Evolutionary conservation across 78 protist genomes (phyloP), one percentile per base, ranked within the genome.

Genomic region (Corallochytrium limacisporum): DNA sequence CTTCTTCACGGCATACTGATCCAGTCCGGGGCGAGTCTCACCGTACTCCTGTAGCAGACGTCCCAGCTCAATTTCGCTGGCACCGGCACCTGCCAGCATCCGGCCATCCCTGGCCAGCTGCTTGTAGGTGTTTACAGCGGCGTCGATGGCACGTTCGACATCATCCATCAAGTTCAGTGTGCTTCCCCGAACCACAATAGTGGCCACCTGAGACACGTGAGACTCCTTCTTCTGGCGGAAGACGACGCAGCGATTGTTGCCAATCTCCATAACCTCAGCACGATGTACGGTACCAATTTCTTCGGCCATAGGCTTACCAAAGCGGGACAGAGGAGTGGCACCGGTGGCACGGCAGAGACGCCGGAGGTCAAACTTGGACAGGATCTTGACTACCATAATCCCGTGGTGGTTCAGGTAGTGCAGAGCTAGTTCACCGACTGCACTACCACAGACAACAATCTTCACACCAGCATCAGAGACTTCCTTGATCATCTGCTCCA

Each of bases 51-150:
- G 46, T 22, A 87, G 32, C 38, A 26, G 48, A 3, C 72, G 37
- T 13, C 97, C 83, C 4, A 87, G 75, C 77, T 71, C 94, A 28
- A 90, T 73, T 60, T 97, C 99, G 20, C 66, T 33, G 18, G 98
- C 98, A 50, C 98, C 98, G 32, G 93, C 99, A 47, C 99, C 99
- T 22, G 97, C 82, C 10, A 94, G 62, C 47, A 91, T 75, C 22
- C 93, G 65, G 36, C 74, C 77, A 74, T 94, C 96, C 72, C 62
- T 62, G n/a, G 75, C 20, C 28, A 43, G 49, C 29, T 86, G 77
- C 85, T 90, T 87, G 86, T 63, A 79, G 15, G 68, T 82, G 69
- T 88, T 89, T 63, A 95, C 89, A 43, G 91, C 99, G 73, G 91
- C 92, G 44, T 89, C 90, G 55, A 97, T 65, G 35, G 99, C 97